Evolutionary conservation across 768 basidiomycete species (phyloP).

Genomic region (Russula olivacea): DNA sequence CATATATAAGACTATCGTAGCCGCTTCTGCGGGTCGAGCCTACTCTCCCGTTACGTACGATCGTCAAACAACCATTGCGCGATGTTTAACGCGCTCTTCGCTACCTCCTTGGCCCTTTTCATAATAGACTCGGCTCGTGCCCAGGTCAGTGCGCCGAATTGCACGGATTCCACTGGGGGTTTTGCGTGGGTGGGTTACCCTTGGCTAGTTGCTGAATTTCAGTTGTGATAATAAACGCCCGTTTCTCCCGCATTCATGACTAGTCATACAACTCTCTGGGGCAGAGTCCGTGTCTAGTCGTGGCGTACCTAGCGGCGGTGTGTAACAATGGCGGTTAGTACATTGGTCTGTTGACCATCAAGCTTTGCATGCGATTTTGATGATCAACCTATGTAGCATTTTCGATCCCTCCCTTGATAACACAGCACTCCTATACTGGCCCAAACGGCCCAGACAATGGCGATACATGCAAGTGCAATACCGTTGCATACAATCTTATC

Average conservation of each 20-base stretch:
- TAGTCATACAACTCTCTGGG: slow-evolving; percentile 17
- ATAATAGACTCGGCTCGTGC: neutral
- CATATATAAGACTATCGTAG: neutral
- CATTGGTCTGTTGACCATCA: neutral
- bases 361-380: neutral
- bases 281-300: slow-evolving; percentile 14
- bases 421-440: slow-evolving; percentile 13
- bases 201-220: neutral
- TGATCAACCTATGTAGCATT: slow-evolving; percentile 4
- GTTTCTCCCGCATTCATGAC: neutral
- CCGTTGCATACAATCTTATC: slow-evolving; percentile 29
- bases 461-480: slow-evolving; percentile 28
- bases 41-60: neutral
- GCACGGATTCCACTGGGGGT: neutral
- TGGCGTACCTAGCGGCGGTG: neutral
- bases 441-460: neutral
- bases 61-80: neutral
- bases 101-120: neutral
- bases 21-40: neutral
- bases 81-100: neutral
- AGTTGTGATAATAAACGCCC: neutral
- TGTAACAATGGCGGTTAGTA: slow-evolving; percentile 19
- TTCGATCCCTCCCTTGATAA: neutral
- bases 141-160: slow-evolving; percentile 5
- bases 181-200: slow-evolving; percentile 17